Evolutionary conservation across 805 yeast genomes (phyloP).

Genomic region (Citeromyces matritensis): DNA sequence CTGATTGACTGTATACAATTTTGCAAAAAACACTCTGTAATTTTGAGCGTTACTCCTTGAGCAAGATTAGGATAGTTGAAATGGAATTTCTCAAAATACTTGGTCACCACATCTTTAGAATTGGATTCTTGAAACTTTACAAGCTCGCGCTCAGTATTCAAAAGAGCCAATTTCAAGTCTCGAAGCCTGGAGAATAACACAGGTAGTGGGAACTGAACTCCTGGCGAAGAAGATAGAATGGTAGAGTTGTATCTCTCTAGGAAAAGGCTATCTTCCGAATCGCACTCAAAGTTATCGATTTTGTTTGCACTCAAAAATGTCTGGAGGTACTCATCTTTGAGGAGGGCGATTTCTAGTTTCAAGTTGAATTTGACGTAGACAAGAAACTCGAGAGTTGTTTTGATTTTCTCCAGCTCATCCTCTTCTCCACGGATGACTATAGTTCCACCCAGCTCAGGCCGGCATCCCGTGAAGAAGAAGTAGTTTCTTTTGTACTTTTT

Average conservation of each 20-base stretch:
- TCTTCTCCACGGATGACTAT: slow-evolving; percentile 74
- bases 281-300: slow-evolving; percentile 2
- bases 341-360: slow-evolving; percentile 61
- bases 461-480: slow-evolving; percentile 69
- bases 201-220: slow-evolving; percentile 65
- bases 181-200: slow-evolving; percentile 7
- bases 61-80: slow-evolving; percentile 8
- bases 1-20: slow-evolving; percentile 12
- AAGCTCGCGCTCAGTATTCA: slow-evolving; percentile 12
- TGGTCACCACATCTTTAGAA: slow-evolving; percentile 2
- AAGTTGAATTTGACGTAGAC: slow-evolving; percentile 66
- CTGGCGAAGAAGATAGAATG: slow-evolving; percentile 66
- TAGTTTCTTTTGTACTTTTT: slow-evolving; percentile 50
- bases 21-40: slow-evolving; percentile 17
- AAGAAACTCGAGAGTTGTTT: slow-evolving; percentile 70
- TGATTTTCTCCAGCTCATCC: slow-evolving; percentile 45
- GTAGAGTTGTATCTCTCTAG: slow-evolving; percentile 3
- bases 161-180: slow-evolving; percentile 11
- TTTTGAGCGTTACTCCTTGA: slow-evolving; percentile 16
- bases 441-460: slow-evolving; percentile 64
- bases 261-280: slow-evolving; percentile 6
- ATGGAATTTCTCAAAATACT: slow-evolving; percentile 5
- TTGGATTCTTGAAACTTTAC: slow-evolving; percentile 3
- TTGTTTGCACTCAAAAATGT: slow-evolving; percentile 13
- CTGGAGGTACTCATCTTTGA: slow-evolving; percentile 54